A percentile compares a stretch with the other conserved stretches of the same genome.
Conservation (phyloP, 2,329 filamentous ascomycete species). For the Aspergillus transmontanensis region DNA sequence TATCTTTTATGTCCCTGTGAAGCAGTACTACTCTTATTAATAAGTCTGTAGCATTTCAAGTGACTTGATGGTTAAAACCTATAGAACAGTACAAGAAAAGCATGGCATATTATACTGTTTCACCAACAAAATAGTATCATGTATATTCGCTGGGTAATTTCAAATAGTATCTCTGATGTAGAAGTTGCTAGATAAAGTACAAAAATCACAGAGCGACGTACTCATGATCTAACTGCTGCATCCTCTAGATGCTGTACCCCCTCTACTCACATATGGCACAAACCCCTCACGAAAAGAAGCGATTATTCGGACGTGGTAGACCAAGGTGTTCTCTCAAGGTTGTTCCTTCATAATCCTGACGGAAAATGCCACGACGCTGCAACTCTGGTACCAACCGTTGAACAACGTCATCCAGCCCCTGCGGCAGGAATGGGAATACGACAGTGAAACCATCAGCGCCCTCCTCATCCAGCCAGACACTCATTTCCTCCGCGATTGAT, state of each 20-base stretch:
- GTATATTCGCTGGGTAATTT: not conserved
- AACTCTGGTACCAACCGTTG: conserved; percentile 53
- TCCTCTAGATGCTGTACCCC: not conserved
- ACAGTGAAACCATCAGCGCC: conserved; percentile 57
- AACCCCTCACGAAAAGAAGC: conserved; percentile 32
- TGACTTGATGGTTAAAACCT: not conserved
- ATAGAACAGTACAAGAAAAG: too few species aligned
- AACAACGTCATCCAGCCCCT: conserved; percentile 54
- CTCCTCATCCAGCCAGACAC: conserved; percentile 50
- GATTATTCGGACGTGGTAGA: conserved; percentile 50
- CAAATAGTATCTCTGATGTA: not conserved
- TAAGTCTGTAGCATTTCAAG: not conserved
- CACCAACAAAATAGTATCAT: not conserved
- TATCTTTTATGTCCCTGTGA: not conserved
- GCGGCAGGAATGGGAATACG: conserved; percentile 53
- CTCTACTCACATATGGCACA: not conserved
- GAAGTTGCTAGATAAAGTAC: too few species aligned
- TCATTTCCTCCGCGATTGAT: conserved; percentile 54
- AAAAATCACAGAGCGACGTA: not conserved
- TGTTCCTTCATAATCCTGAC: conserved; percentile 55
- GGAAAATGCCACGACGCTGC: conserved; percentile 54
- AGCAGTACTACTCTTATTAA: not conserved
- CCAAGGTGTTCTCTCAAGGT: conserved; percentile 59
- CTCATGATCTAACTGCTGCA: not conserved
- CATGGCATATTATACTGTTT: not conserved